Percentiles rank a stretch among this genome's conserved stretches.
phyloP scores from a whole-genome alignment of 2,329 filamentous ascomycete genomes.

The Verticillium longisporum region DNA sequence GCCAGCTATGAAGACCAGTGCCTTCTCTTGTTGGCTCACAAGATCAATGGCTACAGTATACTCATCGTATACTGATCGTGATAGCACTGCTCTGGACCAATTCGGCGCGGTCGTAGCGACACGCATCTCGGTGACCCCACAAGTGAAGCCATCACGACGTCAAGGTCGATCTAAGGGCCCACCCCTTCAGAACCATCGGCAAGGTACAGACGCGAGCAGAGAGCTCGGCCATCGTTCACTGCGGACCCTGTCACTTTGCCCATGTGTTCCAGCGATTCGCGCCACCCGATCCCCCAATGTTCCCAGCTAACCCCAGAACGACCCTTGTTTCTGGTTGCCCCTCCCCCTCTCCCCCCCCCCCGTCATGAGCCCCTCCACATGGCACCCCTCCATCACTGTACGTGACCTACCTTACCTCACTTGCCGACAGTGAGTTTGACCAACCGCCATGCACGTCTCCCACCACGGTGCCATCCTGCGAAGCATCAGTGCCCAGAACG shows the following conservation, averaged over 20 bases:
- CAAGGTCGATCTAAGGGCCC: neutral
- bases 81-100: no score
- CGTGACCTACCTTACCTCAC: neutral
- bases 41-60: no score
- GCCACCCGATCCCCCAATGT: neutral
- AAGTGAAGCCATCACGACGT: constrained; percentile 1
- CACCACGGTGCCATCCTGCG: neutral
- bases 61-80: no score
- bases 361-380: neutral
- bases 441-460: neutral
- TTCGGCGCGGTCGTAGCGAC: no score
- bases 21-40: no score
- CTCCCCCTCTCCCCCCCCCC: constrained; percentile 13
- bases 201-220: neutral
- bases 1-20: no score
- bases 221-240: neutral
- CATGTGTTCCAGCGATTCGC: constrained; percentile 1
- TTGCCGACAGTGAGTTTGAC: neutral
- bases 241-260: neutral
- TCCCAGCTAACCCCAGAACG: neutral
- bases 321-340: neutral
- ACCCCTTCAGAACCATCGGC: neutral
- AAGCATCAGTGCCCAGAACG: neutral
- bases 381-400: neutral
- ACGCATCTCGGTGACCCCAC: neutral